These are phyloP conservation scores for Mikania micrantha DNA, from an alignment of 129 eudicot genomes.

Conservation along the genomic window DNA sequence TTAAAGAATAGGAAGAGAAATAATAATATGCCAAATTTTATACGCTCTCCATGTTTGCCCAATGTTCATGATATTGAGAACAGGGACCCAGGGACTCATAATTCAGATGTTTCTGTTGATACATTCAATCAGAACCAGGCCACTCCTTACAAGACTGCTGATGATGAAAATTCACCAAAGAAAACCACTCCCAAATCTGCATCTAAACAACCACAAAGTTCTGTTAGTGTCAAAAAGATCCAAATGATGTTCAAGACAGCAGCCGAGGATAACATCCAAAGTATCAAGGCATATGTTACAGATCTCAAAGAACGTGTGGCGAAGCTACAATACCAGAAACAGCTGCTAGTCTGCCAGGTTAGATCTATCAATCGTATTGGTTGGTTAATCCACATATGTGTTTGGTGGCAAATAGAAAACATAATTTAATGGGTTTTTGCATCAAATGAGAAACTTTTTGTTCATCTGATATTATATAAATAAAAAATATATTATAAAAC, in stretches of 20 bases:
- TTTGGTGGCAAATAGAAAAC: not conserved
- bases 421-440: not conserved
- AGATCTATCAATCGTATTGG: constrained; percentile 1
- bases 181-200: constrained; percentile 39
- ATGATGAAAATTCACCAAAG: constrained; percentile 17
- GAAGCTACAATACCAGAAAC: constrained; percentile 95
- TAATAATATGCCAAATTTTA: constrained; percentile 57
- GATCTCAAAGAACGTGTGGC: constrained; percentile 93
- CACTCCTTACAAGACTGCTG: constrained; percentile 34
- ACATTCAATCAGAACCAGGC: constrained; percentile 16
- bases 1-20: constrained; percentile 54
- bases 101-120: constrained; percentile 18
- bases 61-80: constrained; percentile 54
- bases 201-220: constrained; percentile 28
- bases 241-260: constrained; percentile 90
- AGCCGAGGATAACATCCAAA: constrained; percentile 79
- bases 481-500: not conserved
- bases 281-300: constrained; percentile 81
- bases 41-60: constrained; percentile 82
- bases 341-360: constrained; percentile 95
- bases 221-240: constrained; percentile 67
- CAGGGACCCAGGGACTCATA: constrained; percentile 42
- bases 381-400: not conserved
- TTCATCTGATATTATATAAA: not conserved
- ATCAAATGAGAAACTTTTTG: not conserved